Conservation (phyloP, 768 basidiomycete genomes). For the Trichaptum fuscoviolaceum region DNA sequence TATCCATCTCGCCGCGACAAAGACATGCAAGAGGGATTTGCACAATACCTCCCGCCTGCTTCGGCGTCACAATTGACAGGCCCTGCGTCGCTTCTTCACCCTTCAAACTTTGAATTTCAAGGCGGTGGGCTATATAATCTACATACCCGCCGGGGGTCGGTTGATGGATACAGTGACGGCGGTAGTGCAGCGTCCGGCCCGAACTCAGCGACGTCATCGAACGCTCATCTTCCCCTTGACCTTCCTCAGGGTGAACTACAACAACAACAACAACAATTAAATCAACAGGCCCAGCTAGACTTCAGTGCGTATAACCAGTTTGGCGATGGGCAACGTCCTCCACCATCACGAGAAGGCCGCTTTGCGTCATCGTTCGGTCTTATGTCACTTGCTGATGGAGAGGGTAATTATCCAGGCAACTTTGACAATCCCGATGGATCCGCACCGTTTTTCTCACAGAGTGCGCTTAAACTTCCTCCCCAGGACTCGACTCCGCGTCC, state of each 20-base stretch:
- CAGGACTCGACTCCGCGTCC: slow-evolving; percentile 34
- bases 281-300: neutral
- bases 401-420: slow-evolving; percentile 48
- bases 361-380: slow-evolving; percentile 67
- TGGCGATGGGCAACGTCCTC: slow-evolving; percentile 6
- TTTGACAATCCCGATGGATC: slow-evolving; percentile 42
- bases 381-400: slow-evolving; percentile 71
- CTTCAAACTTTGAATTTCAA: slow-evolving; percentile 2
- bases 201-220: slow-evolving; percentile 52
- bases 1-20: neutral
- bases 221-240: slow-evolving; percentile 41
- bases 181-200: slow-evolving; percentile 39
- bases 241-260: neutral
- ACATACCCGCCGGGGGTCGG: slow-evolving; percentile 24
- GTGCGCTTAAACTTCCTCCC: slow-evolving; percentile 21
- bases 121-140: neutral
- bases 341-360: slow-evolving; percentile 27
- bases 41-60: neutral
- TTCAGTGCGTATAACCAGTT: slow-evolving; percentile 1
- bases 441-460: slow-evolving; percentile 54
- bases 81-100: neutral
- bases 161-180: slow-evolving; percentile 39
- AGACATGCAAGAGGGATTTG: slow-evolving; percentile 1
- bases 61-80: neutral
- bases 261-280: neutral